Percentiles rank a stretch among this genome's conserved stretches.
Conservation (phyloP, 2,329 filamentous ascomycete species). For the Penicillium sp. region DNA sequence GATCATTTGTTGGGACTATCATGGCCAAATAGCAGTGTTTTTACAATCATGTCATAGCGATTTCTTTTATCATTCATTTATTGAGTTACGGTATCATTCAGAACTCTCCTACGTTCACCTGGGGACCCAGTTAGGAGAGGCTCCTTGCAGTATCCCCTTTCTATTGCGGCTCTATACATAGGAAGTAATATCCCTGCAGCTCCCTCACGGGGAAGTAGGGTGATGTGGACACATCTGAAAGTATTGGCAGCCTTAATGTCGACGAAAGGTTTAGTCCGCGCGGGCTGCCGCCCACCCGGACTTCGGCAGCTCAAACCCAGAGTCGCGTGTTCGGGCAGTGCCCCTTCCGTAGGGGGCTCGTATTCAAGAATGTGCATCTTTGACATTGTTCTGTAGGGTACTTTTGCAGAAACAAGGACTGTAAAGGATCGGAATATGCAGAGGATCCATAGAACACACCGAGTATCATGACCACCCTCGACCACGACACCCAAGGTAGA, state of each 20-base stretch:
- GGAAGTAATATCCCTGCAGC: not conserved
- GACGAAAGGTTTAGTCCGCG: conserved; percentile 10
- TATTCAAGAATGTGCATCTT: not conserved
- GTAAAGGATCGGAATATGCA: not conserved
- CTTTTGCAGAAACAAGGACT: not conserved
- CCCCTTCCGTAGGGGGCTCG: not conserved
- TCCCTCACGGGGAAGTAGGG: not conserved
- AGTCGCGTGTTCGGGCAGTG: conserved; percentile 13
- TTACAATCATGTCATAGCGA: conserved; percentile 11
- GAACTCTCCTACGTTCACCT: not conserved
- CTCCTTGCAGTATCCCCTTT: not conserved
- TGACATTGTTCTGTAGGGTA: not conserved
- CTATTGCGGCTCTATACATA: not conserved
- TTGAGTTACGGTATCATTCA: not conserved
- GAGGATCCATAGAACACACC: too few relatives aligned
- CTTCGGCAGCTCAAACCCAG: too few relatives aligned
- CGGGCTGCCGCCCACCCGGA: conserved; percentile 8
- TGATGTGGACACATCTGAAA: not conserved
- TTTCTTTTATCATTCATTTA: not conserved
- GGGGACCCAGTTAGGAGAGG: not conserved
- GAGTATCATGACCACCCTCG: not conserved
- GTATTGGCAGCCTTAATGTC: not conserved
- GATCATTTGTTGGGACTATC: conserved; percentile 6
- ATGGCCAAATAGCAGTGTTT: conserved; percentile 10
- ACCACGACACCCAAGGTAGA: not conserved